These are phyloP conservation scores for Claviceps paspali DNA, from an alignment of 2,329 filamentous ascomycete genomes.

Conservation along the genomic window DNA sequence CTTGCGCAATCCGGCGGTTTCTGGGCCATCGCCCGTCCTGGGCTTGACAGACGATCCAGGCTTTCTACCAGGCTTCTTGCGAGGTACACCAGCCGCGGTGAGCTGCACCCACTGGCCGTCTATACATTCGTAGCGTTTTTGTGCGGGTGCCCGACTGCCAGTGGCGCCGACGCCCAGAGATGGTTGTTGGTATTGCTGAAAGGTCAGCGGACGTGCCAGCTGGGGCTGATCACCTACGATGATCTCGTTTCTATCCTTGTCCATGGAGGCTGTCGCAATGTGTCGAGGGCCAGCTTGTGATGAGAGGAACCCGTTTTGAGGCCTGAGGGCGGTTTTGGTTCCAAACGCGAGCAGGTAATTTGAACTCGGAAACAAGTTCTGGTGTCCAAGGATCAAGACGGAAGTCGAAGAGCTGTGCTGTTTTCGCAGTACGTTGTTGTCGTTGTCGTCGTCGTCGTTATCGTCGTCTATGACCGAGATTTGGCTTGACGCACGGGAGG, in stretches of 20 bases:
- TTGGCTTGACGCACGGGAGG: no score
- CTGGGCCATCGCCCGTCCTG: conserved; percentile 21
- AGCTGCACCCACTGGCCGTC: conserved; percentile 30
- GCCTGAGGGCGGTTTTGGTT: no score
- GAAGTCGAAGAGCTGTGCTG: no score
- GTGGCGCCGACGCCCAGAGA: conserved; percentile 14
- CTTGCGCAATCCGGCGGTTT: conserved; percentile 30
- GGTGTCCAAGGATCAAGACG: no score
- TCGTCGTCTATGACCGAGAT: no score
- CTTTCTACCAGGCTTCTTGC: conserved; percentile 52
- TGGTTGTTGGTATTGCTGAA: conserved; percentile 11
- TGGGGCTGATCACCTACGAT: conserved; percentile 26
- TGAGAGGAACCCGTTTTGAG: no score
- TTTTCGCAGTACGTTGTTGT: no score
- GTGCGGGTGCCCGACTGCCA: conserved; percentile 8
- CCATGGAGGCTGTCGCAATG: conserved; percentile 12
- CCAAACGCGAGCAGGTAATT: no score
- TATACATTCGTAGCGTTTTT: conserved; percentile 19
- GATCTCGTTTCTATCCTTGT: conserved; percentile 31
- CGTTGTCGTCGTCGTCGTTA: no score
- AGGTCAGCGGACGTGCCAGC: conserved; percentile 12
- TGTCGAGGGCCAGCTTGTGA: conserved; percentile 12
- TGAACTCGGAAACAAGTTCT: no score
- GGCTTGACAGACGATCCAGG: conserved; percentile 39
- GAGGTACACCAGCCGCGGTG: conserved; percentile 41